Percentiles rank a stretch among this genome's conserved stretches.
Conservation (phyloP, 2,329 filamentous ascomycete species). For the Alternaria angustiovoidea region DNA sequence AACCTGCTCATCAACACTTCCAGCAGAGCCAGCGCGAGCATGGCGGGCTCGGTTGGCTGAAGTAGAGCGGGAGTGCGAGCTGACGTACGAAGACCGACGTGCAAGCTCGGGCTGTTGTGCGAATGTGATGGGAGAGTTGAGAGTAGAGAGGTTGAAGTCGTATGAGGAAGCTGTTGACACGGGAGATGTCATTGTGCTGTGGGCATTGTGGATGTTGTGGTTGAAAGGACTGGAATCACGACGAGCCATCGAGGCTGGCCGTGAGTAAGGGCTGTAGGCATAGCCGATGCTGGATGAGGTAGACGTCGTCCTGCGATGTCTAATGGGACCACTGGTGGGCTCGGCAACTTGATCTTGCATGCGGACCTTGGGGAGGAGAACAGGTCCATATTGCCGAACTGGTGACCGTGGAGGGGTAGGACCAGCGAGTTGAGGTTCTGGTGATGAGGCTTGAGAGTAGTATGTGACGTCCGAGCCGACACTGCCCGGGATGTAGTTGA, state of each 20-base stretch:
- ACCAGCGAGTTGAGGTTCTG: conserved; percentile 71
- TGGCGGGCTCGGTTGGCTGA: conserved; percentile 63
- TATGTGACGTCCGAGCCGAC: conserved; percentile 64
- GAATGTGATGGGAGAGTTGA: conserved; percentile 71
- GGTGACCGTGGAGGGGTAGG: conserved; percentile 77
- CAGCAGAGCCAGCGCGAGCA: conserved; percentile 69
- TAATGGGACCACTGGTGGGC: conserved; percentile 63
- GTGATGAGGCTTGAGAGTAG: conserved; percentile 72
- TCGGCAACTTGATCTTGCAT: conserved; percentile 82
- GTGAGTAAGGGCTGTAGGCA: conserved; percentile 60
- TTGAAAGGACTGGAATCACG: conserved; percentile 57
- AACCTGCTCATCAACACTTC: conserved; percentile 71
- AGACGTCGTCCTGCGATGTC: conserved; percentile 64
- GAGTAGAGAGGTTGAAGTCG: conserved; percentile 53
- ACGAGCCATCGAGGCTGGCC: conserved; percentile 55
- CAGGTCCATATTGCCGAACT: conserved; percentile 78
- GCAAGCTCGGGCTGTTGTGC: conserved; percentile 35
- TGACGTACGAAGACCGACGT: conserved; percentile 48
- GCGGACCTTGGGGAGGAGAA: conserved; percentile 85
- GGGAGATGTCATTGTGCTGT: conserved; percentile 56
- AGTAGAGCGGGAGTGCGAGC: conserved; percentile 62
- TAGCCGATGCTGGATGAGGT: conserved; percentile 55
- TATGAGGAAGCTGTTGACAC: conserved; percentile 52
- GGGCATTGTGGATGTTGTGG: conserved; percentile 35
- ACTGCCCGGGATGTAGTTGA: conserved; percentile 51